Conservation (phyloP, 805 yeast species). For the Limtongozyma cylindracea region DNA sequence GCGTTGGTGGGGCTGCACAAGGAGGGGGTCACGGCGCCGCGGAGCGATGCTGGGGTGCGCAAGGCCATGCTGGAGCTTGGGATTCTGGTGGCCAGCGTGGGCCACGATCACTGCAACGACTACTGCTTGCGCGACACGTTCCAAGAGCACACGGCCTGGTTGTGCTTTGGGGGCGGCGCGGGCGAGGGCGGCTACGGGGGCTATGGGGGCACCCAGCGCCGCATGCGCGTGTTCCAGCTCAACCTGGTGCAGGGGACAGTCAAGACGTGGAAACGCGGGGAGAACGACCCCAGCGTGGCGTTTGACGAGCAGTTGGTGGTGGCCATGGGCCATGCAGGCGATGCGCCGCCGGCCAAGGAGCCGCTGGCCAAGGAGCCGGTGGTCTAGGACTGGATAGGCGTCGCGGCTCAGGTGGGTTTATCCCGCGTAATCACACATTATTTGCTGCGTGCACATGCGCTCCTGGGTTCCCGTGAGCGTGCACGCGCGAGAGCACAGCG, state of each 20-base stretch:
- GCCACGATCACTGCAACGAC: constrained; percentile 93
- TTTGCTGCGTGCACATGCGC: no score
- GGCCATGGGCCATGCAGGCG: no score
- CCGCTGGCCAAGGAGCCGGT: no score
- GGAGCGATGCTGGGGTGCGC: constrained; percentile 40
- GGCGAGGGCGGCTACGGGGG: constrained; percentile 98
- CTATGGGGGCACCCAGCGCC: constrained; percentile 65
- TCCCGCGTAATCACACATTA: no score
- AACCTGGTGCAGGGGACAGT: constrained; percentile 21
- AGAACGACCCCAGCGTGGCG: no score
- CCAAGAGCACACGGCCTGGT: constrained; percentile 22
- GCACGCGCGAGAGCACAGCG: no score
- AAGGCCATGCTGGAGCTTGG: constrained; percentile 34
- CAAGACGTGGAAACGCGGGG: no score
- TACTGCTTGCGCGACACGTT: constrained; percentile 41
- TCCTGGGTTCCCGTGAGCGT: no score
- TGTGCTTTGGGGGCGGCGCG: constrained; percentile 83
- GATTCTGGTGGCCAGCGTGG: constrained; percentile 54
- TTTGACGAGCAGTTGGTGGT: no score
- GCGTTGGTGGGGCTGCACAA: constrained; percentile 32
- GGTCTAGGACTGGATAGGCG: no score
- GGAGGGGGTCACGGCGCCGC: constrained; percentile 68
- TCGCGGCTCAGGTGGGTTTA: no score
- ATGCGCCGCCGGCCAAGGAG: no score
- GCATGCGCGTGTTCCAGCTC: constrained; percentile 49